Percentiles rank a stretch among this genome's conserved stretches.
These are phyloP conservation scores for Aspergillus funiculosus DNA, from an alignment of 495 filamentous ascomycete species.

Conservation along the genomic window DNA sequence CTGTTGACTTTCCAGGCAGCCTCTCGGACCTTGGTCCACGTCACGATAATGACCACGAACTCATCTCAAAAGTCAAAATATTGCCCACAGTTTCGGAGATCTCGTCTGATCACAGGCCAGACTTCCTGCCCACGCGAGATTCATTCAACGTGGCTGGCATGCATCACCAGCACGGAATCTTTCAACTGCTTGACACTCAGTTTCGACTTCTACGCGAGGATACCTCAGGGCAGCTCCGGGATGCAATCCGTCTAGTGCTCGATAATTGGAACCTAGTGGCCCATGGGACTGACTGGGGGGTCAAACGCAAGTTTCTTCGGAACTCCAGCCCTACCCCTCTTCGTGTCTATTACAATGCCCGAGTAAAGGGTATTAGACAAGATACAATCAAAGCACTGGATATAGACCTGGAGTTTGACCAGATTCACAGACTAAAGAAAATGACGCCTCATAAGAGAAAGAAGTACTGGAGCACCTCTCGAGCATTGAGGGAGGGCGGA, in stretches of 20 bases:
- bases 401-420: slow-evolving; percentile 16
- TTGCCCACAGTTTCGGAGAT: slow-evolving; percentile 6
- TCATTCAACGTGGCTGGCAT: neutral
- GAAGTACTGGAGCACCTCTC: slow-evolving; percentile 9
- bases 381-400: too few species aligned
- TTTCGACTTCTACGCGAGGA: slow-evolving; percentile 61
- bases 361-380: slow-evolving; percentile 7
- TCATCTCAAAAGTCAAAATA: neutral
- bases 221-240: slow-evolving; percentile 52
- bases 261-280: slow-evolving; percentile 13
- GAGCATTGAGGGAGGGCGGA: slow-evolving; percentile 3
- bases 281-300: slow-evolving; percentile 5
- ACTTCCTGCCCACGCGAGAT: slow-evolving; percentile 2
- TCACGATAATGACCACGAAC: slow-evolving; percentile 7
- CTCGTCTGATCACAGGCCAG: neutral
- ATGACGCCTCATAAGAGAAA: slow-evolving; percentile 1
- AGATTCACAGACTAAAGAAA: neutral
- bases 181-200: slow-evolving; percentile 53
- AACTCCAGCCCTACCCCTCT: slow-evolving; percentile 7
- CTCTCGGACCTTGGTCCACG: slow-evolving; percentile 1
- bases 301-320: slow-evolving; percentile 7
- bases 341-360: slow-evolving; percentile 5
- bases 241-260: slow-evolving; percentile 44
- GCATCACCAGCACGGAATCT: slow-evolving; percentile 48
- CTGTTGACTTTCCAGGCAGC: slow-evolving; percentile 1